These are phyloP conservation scores for Rhodotorula sp. DNA, from an alignment of 1,284 basidiomycete genomes.

Conservation along the genomic window DNA sequence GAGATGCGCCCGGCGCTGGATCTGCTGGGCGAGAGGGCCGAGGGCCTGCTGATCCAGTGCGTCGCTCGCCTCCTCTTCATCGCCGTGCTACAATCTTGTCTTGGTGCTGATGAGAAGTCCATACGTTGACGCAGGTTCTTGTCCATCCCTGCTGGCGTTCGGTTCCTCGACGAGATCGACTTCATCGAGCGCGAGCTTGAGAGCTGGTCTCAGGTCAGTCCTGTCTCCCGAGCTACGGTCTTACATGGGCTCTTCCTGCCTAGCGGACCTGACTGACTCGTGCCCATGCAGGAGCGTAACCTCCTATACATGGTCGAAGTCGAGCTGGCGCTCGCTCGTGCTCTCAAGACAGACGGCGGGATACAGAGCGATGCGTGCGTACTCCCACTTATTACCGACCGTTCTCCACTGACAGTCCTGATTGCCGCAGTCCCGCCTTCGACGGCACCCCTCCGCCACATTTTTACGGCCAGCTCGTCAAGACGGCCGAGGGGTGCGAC, in stretches of 20 bases:
- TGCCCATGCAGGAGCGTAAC: slow-evolving; percentile 70
- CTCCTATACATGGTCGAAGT: slow-evolving; percentile 81
- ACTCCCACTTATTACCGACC: neutral
- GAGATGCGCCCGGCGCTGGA: slow-evolving; percentile 92
- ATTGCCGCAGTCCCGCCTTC: slow-evolving; percentile 52
- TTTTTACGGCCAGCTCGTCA: slow-evolving; percentile 96
- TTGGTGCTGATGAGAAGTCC: neutral
- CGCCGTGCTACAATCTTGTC: neutral
- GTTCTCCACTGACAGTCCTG: neutral
- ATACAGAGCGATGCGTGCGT: neutral
- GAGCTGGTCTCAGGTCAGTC: slow-evolving; percentile 83
- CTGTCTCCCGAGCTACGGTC: slow-evolving; percentile 84
- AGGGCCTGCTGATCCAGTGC: slow-evolving; percentile 81
- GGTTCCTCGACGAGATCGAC: slow-evolving; percentile 83
- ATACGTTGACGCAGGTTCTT: slow-evolving; percentile 67
- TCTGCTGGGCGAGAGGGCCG: slow-evolving; percentile 89
- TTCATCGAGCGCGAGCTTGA: slow-evolving; percentile 96
- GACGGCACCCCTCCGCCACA: slow-evolving; percentile 89
- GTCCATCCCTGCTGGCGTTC: slow-evolving; percentile 88
- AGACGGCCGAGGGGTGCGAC: slow-evolving; percentile 90
- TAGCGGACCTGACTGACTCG: too few relatives aligned
- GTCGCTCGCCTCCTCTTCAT: slow-evolving; percentile 43
- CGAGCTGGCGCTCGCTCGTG: slow-evolving; percentile 78
- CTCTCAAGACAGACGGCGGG: slow-evolving; percentile 62
- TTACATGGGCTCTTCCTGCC: slow-evolving; percentile 60